Conservation (phyloP, 164 flowering plant species). For the Amborella trichopoda region DNA sequence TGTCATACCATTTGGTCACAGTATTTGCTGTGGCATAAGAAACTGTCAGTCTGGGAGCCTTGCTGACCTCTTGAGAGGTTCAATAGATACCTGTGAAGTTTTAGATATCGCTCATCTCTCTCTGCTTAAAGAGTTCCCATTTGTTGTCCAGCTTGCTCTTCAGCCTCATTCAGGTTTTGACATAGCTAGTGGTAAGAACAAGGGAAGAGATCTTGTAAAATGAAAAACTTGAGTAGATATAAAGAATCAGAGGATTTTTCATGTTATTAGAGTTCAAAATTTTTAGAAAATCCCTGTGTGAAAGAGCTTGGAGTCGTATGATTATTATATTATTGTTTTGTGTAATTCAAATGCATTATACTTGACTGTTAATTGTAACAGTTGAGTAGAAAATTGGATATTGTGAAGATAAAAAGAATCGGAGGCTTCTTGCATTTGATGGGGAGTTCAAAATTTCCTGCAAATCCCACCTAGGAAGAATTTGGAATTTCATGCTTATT, state of each 20-base stretch:
- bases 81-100: slow-evolving; percentile 22
- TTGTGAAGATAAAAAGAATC: no score
- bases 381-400: no score
- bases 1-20: slow-evolving; percentile 54
- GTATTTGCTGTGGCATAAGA: slow-evolving; percentile 82
- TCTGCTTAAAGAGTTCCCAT: slow-evolving; percentile 57
- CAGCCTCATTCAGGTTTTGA: slow-evolving; percentile 13
- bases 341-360: no score
- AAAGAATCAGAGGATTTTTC: background rate
- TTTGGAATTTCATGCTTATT: no score
- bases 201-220: background rate
- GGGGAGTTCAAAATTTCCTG: no score
- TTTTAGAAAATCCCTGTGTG: background rate
- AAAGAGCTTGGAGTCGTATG: background rate
- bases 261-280: no score
- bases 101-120: slow-evolving; percentile 40
- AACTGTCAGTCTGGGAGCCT: slow-evolving; percentile 74
- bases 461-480: no score
- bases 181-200: background rate
- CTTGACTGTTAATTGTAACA: no score
- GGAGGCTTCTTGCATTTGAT: no score
- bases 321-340: background rate
- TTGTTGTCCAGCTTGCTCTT: slow-evolving; percentile 61
- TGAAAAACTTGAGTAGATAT: background rate
- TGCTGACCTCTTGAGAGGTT: slow-evolving; percentile 26